These are phyloP conservation scores for Xylaria acuta DNA, from an alignment of 495 filamentous ascomycete genomes.

Conservation along the genomic window DNA sequence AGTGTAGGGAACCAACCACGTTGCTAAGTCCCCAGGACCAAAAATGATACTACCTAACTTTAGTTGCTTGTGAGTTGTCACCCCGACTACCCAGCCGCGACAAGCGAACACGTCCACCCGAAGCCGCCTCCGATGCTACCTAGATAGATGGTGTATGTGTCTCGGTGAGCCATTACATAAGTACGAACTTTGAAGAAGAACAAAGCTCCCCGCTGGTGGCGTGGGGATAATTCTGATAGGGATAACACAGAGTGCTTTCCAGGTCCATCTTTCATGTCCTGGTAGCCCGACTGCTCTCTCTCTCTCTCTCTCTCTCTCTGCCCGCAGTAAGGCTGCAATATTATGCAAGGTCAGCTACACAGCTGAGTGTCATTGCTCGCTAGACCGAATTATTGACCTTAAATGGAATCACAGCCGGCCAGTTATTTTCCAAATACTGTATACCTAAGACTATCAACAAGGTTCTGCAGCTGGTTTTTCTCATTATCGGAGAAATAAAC, in stretches of 20 bases:
- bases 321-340: not conserved
- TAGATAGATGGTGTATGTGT: not conserved
- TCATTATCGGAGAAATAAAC: not conserved
- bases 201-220: not conserved
- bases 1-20: not conserved
- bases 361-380: not conserved
- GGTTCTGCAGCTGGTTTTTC: not conserved
- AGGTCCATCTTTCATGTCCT: not conserved
- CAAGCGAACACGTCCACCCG: not conserved
- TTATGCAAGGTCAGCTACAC: not conserved
- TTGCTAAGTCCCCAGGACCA: not conserved
- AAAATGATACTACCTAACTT: not conserved
- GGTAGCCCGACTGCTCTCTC: not conserved
- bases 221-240: not conserved
- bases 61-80: not conserved
- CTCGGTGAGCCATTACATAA: not conserved
- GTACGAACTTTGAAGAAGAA: not conserved
- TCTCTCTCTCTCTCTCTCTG: not conserved
- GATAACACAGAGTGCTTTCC: not conserved
- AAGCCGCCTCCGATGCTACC: not conserved
- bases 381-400: not conserved
- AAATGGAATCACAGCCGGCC: not conserved
- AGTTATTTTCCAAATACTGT: not conserved
- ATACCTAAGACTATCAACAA: not conserved
- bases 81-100: not conserved